These are phyloP conservation scores for Mycena alexandri DNA, from an alignment of 768 basidiomycete genomes.

Conservation along the genomic window DNA sequence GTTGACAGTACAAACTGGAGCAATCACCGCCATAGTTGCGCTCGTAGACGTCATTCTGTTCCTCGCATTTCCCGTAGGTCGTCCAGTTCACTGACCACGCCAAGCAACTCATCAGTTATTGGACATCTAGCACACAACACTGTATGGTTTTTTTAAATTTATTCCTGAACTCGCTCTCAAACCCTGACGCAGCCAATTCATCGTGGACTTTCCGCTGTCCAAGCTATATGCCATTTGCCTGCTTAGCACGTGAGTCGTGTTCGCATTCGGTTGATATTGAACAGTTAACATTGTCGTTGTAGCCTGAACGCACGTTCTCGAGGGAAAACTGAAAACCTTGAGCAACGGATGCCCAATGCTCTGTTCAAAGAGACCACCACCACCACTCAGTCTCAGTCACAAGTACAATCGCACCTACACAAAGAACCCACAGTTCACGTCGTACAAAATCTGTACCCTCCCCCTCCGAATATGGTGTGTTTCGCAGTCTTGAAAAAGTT, in stretches of 20 bases:
- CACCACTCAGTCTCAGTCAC: neutral
- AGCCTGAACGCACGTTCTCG: constrained; percentile 31
- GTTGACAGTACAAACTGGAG: constrained; percentile 45
- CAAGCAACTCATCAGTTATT: neutral
- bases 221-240: constrained; percentile 33
- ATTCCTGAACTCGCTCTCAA: too few relatives aligned
- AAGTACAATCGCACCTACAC: neutral
- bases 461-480: neutral
- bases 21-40: constrained; percentile 43
- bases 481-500: too few relatives aligned
- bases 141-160: constrained; percentile 1
- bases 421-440: neutral
- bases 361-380: constrained; percentile 29
- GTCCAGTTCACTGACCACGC: neutral
- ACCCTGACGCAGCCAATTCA: constrained; percentile 24
- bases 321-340: constrained; percentile 10
- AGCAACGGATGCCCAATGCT: constrained; percentile 34
- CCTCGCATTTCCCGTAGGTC: constrained; percentile 34
- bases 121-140: constrained; percentile 18
- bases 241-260: constrained; percentile 20
- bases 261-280: too few relatives aligned
- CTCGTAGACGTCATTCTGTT: constrained; percentile 42
- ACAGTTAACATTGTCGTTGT: neutral
- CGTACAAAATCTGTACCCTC: neutral
- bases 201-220: constrained; percentile 32